These are phyloP conservation scores for Pyricularia grisea DNA, from an alignment of 2,329 filamentous ascomycete species.

Conservation along the genomic window DNA sequence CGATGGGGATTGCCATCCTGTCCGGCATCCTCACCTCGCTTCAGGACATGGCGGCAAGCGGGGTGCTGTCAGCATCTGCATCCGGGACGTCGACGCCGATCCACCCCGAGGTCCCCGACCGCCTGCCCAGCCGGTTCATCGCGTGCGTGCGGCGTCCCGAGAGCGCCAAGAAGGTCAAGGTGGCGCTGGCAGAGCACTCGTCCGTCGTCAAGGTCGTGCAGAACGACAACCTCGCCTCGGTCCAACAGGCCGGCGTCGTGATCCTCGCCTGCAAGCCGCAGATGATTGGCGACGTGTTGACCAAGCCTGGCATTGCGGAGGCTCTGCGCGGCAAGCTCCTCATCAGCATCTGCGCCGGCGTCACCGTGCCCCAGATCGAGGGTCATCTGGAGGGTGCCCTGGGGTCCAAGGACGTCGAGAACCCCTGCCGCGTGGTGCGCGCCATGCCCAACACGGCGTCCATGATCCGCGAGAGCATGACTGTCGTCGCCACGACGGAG, in stretches of 20 bases:
- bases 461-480: conserved; percentile 73
- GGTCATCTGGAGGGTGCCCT: conserved; percentile 44
- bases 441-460: conserved; percentile 82
- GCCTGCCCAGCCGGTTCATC: conserved; percentile 66
- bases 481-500: conserved; percentile 56
- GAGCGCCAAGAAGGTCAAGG: conserved; percentile 58
- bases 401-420: conserved; percentile 33
- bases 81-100: conserved; percentile 28
- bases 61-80: conserved; percentile 24
- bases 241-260: conserved; percentile 60
- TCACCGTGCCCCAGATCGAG: conserved; percentile 61
- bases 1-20: conserved; percentile 78
- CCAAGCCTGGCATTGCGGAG: conserved; percentile 56
- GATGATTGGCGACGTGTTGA: conserved; percentile 60
- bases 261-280: conserved; percentile 76
- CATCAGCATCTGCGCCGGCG: conserved; percentile 72
- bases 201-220: conserved; percentile 56
- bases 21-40: conserved; percentile 69
- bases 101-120: conserved; percentile 33
- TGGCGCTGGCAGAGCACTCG: conserved; percentile 54
- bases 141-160: conserved; percentile 68
- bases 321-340: conserved; percentile 69
- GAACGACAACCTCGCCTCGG: conserved; percentile 62
- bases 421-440: conserved; percentile 57
- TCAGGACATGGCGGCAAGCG: conserved; percentile 37